Percentiles rank a stretch among this genome's conserved stretches.
Conservation (phyloP, 306 rosid genomes). For the Cicer yamashitae region DNA sequence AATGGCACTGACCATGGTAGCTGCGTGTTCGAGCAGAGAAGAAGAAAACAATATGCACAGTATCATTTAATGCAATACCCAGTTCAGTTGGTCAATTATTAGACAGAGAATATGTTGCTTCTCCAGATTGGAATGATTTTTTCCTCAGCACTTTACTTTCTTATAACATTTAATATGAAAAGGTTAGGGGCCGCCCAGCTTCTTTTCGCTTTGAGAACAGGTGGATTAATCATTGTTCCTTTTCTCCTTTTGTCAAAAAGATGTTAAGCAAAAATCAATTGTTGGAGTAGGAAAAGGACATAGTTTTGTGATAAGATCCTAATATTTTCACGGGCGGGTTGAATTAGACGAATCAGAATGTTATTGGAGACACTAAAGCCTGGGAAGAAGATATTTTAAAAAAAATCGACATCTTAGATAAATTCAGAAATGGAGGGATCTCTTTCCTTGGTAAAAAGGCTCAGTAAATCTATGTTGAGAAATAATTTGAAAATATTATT, state of each 20-base stretch:
- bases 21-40: too few species aligned
- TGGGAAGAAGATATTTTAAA: background rate
- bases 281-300: background rate
- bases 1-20: too few species aligned
- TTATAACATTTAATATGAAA: background rate
- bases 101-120: background rate
- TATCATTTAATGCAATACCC: constrained; percentile 17
- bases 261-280: background rate
- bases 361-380: background rate
- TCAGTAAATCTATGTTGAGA: background rate
- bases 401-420: constrained; percentile 1
- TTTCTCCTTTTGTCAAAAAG: constrained; percentile 1
- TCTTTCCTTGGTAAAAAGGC: constrained; percentile 2
- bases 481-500: background rate
- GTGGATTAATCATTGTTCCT: background rate
- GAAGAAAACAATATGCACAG: background rate
- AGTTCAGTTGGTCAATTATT: constrained; percentile 23
- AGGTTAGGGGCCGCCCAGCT: background rate
- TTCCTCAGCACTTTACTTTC: constrained; percentile 19
- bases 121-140: constrained; percentile 11
- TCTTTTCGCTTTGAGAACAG: background rate
- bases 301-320: background rate
- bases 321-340: background rate
- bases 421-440: background rate
- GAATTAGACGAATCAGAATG: background rate